These are phyloP conservation scores for Mucor irregularis DNA, from an alignment of 371 early-diverging fungal genomes.

Conservation along the genomic window DNA sequence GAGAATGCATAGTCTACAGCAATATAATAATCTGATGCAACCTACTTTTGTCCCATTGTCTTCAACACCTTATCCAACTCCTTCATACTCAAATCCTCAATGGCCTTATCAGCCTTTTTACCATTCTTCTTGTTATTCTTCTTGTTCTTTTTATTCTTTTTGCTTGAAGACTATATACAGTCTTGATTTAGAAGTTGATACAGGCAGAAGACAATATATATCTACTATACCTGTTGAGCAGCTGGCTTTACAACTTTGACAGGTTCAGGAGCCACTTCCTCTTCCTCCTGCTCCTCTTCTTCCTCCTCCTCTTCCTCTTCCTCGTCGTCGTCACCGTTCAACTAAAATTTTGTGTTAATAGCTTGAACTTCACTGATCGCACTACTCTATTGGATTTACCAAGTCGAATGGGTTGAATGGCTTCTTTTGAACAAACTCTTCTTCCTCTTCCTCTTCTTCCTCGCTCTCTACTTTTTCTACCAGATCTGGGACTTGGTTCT, in stretches of 20 bases:
- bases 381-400: constrained; percentile 28
- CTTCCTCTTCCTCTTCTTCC: constrained; percentile 34
- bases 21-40: neutral
- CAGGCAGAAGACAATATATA: neutral
- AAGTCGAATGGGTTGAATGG: constrained; percentile 68
- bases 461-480: constrained; percentile 3
- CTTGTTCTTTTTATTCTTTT: constrained; percentile 29
- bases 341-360: constrained; percentile 17
- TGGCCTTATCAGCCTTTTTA: constrained; percentile 39
- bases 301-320: constrained; percentile 42
- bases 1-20: neutral
- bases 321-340: constrained; percentile 40
- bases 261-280: constrained; percentile 7
- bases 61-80: constrained; percentile 64
- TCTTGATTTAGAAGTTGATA: constrained; percentile 18
- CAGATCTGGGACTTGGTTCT: constrained; percentile 28
- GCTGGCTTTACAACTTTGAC: constrained; percentile 21
- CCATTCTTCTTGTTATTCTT: constrained; percentile 55
- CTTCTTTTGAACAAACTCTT: constrained; percentile 25
- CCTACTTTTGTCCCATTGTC: constrained; percentile 56
- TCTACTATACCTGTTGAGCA: constrained; percentile 14
- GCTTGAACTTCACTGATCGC: neutral
- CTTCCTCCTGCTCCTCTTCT: constrained; percentile 18
- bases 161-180: no score
- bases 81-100: constrained; percentile 55